phyloP scores from a whole-genome alignment of 2,329 filamentous ascomycete genomes.

The Aspergillus thermomutatus region DNA sequence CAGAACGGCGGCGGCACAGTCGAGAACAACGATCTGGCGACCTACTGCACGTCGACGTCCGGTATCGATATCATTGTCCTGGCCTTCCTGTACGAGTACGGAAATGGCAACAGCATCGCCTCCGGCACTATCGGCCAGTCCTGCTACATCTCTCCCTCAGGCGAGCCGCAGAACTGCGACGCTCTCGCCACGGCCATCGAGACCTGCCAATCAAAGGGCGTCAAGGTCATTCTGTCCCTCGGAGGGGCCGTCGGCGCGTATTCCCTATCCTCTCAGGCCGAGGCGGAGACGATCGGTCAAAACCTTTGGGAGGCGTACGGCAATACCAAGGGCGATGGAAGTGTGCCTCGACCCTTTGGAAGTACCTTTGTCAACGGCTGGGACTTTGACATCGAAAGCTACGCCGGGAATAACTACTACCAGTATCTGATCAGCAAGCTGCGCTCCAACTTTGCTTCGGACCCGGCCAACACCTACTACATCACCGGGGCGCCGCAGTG shows the following conservation, averaged over 20 bases:
- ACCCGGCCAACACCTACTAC: slow-evolving; percentile 39
- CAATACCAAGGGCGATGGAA: slow-evolving; percentile 29
- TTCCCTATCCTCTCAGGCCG: slow-evolving; percentile 30
- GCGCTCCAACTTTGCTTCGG: slow-evolving; percentile 32
- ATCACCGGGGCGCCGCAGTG: slow-evolving; percentile 51
- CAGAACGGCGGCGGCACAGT: slow-evolving; percentile 30
- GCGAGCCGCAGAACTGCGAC: slow-evolving; percentile 30
- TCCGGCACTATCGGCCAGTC: slow-evolving; percentile 41
- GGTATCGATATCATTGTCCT: slow-evolving; percentile 46
- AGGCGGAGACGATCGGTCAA: slow-evolving; percentile 41
- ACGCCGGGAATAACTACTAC: slow-evolving; percentile 35
- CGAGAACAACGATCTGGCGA: slow-evolving; percentile 24
- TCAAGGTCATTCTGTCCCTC: slow-evolving; percentile 47
- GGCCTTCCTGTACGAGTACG: slow-evolving; percentile 42
- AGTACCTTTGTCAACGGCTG: slow-evolving; percentile 47
- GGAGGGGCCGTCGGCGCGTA: slow-evolving; percentile 42
- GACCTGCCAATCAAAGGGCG: slow-evolving; percentile 42
- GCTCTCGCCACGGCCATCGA: slow-evolving; percentile 41
- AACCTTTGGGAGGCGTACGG: slow-evolving; percentile 47
- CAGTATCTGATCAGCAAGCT: slow-evolving; percentile 23
- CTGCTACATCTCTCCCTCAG: slow-evolving; percentile 30
- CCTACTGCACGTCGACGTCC: slow-evolving; percentile 37
- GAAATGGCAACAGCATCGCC: slow-evolving; percentile 34
- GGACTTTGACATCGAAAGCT: slow-evolving; percentile 50
- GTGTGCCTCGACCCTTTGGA: slow-evolving; percentile 28